Base-by-base conservation (phyloP, 345 rosid genomes). In the thale cress (Arabidopsis thaliana) region DNA sequence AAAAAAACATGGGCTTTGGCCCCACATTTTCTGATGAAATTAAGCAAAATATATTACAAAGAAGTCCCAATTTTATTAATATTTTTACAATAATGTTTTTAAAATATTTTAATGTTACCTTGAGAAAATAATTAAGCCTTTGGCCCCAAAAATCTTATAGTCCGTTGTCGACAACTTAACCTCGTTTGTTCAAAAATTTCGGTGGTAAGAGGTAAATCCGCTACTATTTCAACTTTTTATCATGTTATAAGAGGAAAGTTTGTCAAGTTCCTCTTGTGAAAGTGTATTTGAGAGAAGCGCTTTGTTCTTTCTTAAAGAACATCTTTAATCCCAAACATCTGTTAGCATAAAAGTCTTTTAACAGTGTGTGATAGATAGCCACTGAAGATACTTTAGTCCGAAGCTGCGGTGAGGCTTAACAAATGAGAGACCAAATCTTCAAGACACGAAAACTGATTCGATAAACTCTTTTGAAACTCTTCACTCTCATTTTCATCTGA, bases 231-330 rank as follows among this genome's bases (percentile, higher is more conserved):
- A 46, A 6, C 23, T 46, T 46, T 5, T 52, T 13, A 30, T 55
- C 10, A 24, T 52, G n/a, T 24, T 46, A 0, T 46, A 49, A 22
- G 12, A 8, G 32, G 4, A 28, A 28, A 3, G 32, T 28, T 28
- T 28, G 32, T 4, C 7, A 14, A 78, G 55, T 72, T 87, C 87
- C 67, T 88, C 91, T 12, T 44, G 37, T 9, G 77, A 36, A 30
- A 77, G 66, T 30, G 69, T 59, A 4, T 71, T 16, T 5, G 83
- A 62, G 59, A 70, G 74, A 69, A 88, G 80, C 25, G 90, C 84
- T 53, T 53, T 25, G 61, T 82, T 88, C 91, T 86, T 89, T 89
- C 73, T 87, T 95, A 1, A 89, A 86, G 79, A 87, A 89, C 50
- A 81, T 85, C 86, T 89, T 53, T 53, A 28, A 28, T 53, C 5